Evolutionary conservation across 805 yeast species (phyloP).

Genomic region (Ogataea zsoltii): DNA sequence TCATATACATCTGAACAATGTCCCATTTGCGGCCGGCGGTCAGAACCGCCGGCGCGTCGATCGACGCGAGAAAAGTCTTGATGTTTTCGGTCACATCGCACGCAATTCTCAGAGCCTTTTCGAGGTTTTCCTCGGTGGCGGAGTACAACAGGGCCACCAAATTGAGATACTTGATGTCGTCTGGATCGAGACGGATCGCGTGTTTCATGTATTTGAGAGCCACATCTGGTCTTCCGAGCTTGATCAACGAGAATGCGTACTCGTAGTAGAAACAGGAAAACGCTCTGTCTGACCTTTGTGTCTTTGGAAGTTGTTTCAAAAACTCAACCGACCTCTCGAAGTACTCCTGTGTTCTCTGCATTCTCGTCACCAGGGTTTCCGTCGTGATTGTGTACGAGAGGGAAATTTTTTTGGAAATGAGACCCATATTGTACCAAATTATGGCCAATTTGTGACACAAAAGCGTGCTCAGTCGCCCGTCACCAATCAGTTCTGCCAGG

Average conservation of each 20-base stretch:
- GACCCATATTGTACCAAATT: slow-evolving; percentile 27
- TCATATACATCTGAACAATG: slow-evolving; percentile 67
- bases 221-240: slow-evolving; percentile 41
- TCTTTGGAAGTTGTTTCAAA: slow-evolving; percentile 6
- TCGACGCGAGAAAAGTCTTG: slow-evolving; percentile 36
- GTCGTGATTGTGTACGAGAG: slow-evolving; percentile 12
- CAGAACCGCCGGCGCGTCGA: slow-evolving; percentile 35
- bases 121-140: slow-evolving; percentile 50
- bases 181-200: slow-evolving; percentile 50
- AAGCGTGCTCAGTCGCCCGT: slow-evolving; percentile 22
- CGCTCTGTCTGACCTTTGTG: slow-evolving; percentile 17
- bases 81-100: slow-evolving; percentile 53
- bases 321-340: slow-evolving; percentile 16
- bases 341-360: slow-evolving; percentile 7
- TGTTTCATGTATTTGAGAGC: slow-evolving; percentile 49
- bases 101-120: slow-evolving; percentile 41
- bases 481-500: slow-evolving; percentile 7
- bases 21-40: slow-evolving; percentile 40
- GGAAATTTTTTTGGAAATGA: slow-evolving; percentile 23
- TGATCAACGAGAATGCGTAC: slow-evolving; percentile 51
- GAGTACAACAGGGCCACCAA: slow-evolving; percentile 64
- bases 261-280: slow-evolving; percentile 37
- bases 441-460: slow-evolving; percentile 24
- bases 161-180: slow-evolving; percentile 65
- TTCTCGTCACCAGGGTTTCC: slow-evolving; percentile 13